Evolutionary conservation across 768 basidiomycete genomes (phyloP), one percentile per base, ranked within the genome.

Genomic region (Suillus discolor): DNA sequence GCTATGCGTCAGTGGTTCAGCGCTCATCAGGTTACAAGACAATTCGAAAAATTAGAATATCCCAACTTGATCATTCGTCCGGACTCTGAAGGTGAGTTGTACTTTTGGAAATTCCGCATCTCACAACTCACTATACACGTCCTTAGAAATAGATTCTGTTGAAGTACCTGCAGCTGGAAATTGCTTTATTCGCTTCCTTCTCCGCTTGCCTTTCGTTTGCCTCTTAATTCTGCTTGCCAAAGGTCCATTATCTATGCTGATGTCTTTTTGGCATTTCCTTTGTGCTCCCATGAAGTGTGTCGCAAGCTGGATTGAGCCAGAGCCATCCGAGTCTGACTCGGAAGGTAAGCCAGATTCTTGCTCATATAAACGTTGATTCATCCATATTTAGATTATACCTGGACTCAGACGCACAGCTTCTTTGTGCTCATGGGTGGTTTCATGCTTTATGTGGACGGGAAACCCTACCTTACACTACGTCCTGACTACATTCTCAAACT

Each of bases 1-100:
- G 71, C 71, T 15, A 51, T 65, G 15, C 42, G 67, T 16, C 71
- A 76, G 61, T 71, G 72, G 67, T 7, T 68, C n/a, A 54, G 63
- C 13, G 65, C 72, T 6, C 64, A 16, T 8, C 25, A n/a, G 12
- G 36, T 49, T 57, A 55, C 53, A 28, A 25, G 18, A 42, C 3
- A 8, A 9, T 44, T 62, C 47, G 36, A 53, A 4, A 9, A 6
- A n/a, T 54, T 9, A 18, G 53, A 18, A 31, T 31, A 53, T 34
- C 18, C 11, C 7, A 54, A 9, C 1, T 31, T 31, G 31, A 31
- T 31, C 6, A 16, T 28, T 28, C 16, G 45, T 42, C 7, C 64
- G 34, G 6, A 45, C 20, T 23, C 47, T 49, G 47, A 49, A 15
- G n/a, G 49, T 25, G 49, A 51, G 49, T 51, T 12, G 13, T 25